Base-by-base conservation (phyloP, 805 yeast genomes). In the Candida anglica region DNA sequence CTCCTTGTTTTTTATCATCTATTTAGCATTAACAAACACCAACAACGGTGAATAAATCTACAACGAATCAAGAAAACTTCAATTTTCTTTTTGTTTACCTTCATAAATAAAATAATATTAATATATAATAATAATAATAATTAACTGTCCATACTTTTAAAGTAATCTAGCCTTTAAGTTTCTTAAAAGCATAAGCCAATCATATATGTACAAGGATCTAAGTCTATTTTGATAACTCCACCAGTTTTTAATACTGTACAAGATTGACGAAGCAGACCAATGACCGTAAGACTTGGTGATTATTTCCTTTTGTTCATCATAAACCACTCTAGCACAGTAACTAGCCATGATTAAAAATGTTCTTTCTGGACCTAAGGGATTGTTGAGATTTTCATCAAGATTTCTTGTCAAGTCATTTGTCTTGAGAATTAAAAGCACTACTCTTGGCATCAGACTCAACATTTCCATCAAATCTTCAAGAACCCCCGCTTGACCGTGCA, bases 371-470 rank as follows among this genome's bases (percentile, higher is more conserved):
- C 98, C 97, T 29, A 89, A 60, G 0, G 96, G 95, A 40, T 80
- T 79, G 30, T 83, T 75, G 36, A 91, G 68, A 36, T 75, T 68
- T 50, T 91, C 98, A 57, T 93, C 98, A 30, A 93, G 66, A 47
- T 80, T 82, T 48, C 99, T 71, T 0, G 95, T 87, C 32, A 93
- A 69, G 61, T 93, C 99, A 54, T 93, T 93, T 0, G 99, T 94
- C 53, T 93, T 93, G 50, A 93, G 65, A 30, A 93, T 86, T 40
- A 93, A 69, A 19, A 93, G 57, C 15, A 93, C 96, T 13, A 89
- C 77, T 28, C 89, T 68, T 2, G 99, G 99, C 63, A 93, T 77
- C 11, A 72, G 64, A 9, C 89, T 77, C 26, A 93, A 65, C 30
- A 93, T 73, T 11, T 73, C 61, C 95, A 93, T 89, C 48, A 93